phyloP scores from a whole-genome alignment of 1,284 basidiomycete species.

The Ustilago curta region DNA sequence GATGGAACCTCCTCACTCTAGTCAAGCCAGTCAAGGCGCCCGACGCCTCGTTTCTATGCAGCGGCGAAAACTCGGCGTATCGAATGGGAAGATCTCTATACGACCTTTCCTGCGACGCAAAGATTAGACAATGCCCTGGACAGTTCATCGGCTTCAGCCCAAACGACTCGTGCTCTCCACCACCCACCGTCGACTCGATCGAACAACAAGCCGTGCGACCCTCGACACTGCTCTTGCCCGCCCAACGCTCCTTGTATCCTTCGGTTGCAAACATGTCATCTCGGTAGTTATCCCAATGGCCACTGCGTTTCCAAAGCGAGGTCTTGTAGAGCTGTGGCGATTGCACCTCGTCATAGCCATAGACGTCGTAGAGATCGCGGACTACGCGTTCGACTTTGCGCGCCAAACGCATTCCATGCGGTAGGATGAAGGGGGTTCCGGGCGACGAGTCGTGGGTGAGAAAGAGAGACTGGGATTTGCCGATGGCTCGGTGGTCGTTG shows the following conservation, averaged over 20 bases:
- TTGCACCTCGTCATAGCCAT: constrained; percentile 67
- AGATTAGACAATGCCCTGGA: constrained; percentile 66
- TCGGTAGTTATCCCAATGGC: constrained; percentile 69
- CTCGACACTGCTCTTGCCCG: constrained; percentile 14
- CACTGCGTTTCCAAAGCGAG: constrained; percentile 63
- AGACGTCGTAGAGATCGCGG: constrained; percentile 65
- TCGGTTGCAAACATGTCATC: constrained; percentile 68
- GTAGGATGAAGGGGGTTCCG: constrained; percentile 67
- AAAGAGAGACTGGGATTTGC: constrained; percentile 61
- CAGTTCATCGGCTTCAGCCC: constrained; percentile 69
- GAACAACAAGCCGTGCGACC: constrained; percentile 36
- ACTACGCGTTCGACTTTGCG: constrained; percentile 65
- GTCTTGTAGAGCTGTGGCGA: constrained; percentile 66
- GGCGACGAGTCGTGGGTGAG: constrained; percentile 66
- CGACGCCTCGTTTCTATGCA: constrained; percentile 65
- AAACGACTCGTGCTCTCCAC: constrained; percentile 43
- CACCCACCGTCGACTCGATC: constrained; percentile 10
- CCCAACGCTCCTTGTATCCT: constrained; percentile 57
- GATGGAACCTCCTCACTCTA: constrained; percentile 64
- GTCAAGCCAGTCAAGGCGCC: constrained; percentile 65
- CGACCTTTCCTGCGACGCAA: constrained; percentile 55
- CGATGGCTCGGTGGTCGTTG: constrained; percentile 60
- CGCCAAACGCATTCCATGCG: constrained; percentile 65
- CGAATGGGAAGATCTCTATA: constrained; percentile 66
- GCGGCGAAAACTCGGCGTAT: constrained; percentile 63